Conservation (phyloP, 257 asterid genomes). For the Ocimum tenuiflorum region DNA sequence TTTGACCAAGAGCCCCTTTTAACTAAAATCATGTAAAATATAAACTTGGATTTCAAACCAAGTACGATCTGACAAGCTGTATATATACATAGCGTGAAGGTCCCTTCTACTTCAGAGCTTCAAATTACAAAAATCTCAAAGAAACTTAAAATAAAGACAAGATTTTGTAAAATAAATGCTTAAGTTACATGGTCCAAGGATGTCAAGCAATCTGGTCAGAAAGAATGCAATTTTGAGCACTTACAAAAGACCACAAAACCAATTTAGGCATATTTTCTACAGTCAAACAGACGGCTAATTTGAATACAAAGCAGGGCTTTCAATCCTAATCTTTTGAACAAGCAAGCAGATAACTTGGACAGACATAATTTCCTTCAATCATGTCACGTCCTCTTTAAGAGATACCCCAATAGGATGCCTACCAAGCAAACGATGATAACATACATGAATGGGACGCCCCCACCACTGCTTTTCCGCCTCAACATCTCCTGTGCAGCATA, state of each 20-base stretch:
- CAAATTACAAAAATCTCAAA: no score
- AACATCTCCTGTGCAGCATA: conserved; percentile 48
- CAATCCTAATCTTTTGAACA: conserved; percentile 25
- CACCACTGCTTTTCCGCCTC: conserved; percentile 58
- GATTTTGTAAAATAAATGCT: background rate
- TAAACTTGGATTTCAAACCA: no score
- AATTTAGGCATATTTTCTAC: conserved; percentile 38
- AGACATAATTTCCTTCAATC: background rate
- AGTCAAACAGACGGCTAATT: conserved; percentile 41
- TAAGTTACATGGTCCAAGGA: conserved; percentile 36
- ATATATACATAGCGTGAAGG: no score
- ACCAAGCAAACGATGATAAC: conserved; percentile 59
- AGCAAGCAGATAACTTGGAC: conserved; percentile 22
- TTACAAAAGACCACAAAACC: conserved; percentile 36
- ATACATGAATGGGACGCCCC: conserved; percentile 62
- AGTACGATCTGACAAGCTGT: no score
- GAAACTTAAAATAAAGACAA: no score
- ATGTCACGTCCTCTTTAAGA: conserved; percentile 60
- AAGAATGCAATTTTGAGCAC: conserved; percentile 33
- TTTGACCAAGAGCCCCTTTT: no score
- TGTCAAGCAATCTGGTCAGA: conserved; percentile 39
- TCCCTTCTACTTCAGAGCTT: no score
- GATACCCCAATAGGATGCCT: conserved; percentile 70
- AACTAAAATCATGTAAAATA: no score
- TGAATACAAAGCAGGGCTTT: conserved; percentile 34